phyloP scores from a whole-genome alignment of 176 grass and related monocot genomes.

The Calamus simplicifolius region DNA sequence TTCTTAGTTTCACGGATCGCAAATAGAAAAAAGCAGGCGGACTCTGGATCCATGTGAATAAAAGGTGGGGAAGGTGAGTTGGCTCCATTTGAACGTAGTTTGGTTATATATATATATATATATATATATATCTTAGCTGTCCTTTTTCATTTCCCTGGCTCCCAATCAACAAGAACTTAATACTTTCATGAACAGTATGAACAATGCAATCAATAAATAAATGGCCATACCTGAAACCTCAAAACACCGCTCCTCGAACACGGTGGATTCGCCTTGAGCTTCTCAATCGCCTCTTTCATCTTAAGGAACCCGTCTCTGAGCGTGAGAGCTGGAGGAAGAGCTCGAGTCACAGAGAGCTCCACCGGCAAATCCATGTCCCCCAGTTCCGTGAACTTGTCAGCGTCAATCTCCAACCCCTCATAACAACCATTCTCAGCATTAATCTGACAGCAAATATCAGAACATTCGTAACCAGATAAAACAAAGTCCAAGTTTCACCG shows the following conservation, averaged over 20 bases:
- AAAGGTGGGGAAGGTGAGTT: too few species aligned
- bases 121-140: too few species aligned
- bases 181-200: too few species aligned
- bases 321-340: constrained; percentile 19
- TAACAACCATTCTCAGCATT: neutral
- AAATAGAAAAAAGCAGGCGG: too few species aligned
- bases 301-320: constrained; percentile 29
- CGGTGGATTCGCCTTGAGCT: constrained; percentile 20
- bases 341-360: constrained; percentile 24
- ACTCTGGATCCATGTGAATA: too few species aligned
- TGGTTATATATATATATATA: too few species aligned
- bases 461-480: neutral
- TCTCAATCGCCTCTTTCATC: constrained; percentile 25
- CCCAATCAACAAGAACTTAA: too few species aligned
- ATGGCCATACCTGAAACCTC: constrained; percentile 20
- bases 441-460: constrained; percentile 10
- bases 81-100: too few species aligned
- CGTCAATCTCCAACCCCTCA: constrained; percentile 24
- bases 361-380: constrained; percentile 18
- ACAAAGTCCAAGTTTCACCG: too few species aligned
- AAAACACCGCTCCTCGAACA: constrained; percentile 21
- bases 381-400: constrained; percentile 17
- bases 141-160: too few species aligned
- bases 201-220: neutral
- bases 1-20: too few species aligned